Base-by-base conservation (phyloP, 2,329 filamentous ascomycete genomes). In the Lachnellula occidentalis region DNA sequence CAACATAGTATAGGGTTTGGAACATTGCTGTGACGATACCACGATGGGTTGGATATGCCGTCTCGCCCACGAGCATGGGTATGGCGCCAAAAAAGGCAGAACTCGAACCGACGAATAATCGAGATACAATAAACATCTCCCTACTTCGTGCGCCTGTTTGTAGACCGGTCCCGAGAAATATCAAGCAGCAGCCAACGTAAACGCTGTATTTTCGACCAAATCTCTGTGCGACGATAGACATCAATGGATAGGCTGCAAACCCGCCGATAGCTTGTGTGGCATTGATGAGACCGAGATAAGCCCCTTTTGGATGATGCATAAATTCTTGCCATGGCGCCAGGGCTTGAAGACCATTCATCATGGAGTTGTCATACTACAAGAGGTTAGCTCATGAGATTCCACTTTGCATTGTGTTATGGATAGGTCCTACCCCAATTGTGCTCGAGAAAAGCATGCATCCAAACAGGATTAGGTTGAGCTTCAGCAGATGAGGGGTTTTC, bases 111-210 rank as follows among this genome's bases (percentile, higher is more conserved):
- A 72, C 65, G n/a, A 74, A 63, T 34, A 74, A 60, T 6, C 72
- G 71, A 56, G 37, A 34, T 6, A 42, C 17, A 31, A 54, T 36
- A 31, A 54, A 50, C 31, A 42, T 31, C 4, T n/a, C 34, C 5
- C 17, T 15, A 5, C 60, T 62, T 51, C 68, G 72, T 0, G 73
- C 67, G 1, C 70, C 66, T 3, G 67, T 67, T 51, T 75, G 71
- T 42, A 77, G 67, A 22, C 72, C 65, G 12, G 72, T 70, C 34
- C 74, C 74, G 45, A 76, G 61, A 12, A 75, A 56, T 59, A 73
- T 72, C 46, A 71, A 70, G 17, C 71, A 59, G 9, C 63, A 46
- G 5, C 54, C 57, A 5, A 54, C 2, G 24, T 27, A 50, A 17
- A 56, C 39, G 15, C 42, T 34, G 21, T 14, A 37, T 27, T 58